phyloP scores from a whole-genome alignment of 345 rosid genomes.

The Arabis alpina region DNA sequence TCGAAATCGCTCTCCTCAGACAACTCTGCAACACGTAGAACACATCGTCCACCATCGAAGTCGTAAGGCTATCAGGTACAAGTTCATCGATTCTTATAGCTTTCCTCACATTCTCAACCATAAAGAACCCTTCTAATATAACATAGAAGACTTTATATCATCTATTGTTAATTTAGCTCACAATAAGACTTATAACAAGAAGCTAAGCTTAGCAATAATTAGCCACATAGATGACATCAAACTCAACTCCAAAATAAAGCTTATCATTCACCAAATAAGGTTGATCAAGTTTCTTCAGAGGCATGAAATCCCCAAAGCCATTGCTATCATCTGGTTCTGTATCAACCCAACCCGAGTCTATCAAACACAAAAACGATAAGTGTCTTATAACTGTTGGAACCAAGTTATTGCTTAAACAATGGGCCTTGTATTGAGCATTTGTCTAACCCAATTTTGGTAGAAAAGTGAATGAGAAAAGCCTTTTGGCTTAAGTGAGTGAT shows the following conservation, averaged over 20 bases:
- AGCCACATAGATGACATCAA: conserved; percentile 28
- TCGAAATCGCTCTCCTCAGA: conserved; percentile 83
- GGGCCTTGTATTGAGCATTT: too few relatives aligned
- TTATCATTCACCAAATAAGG: conserved; percentile 34
- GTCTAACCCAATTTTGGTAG: too few relatives aligned
- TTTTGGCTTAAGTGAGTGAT: too few relatives aligned
- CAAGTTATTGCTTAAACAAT: too few relatives aligned
- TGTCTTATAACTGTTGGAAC: too few relatives aligned
- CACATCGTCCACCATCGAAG: conserved; percentile 96
- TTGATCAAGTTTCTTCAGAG: conserved; percentile 15
- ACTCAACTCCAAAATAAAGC: conserved; percentile 39
- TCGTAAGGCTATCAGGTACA: conserved; percentile 92
- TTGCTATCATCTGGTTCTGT: background rate
- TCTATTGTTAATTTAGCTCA: too few relatives aligned
- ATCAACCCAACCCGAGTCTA: conserved; percentile 3
- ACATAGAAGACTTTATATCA: too few relatives aligned
- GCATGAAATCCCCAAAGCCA: conserved; percentile 32
- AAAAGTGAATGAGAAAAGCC: too few relatives aligned
- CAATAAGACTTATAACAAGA: background rate
- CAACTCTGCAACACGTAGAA: conserved; percentile 95
- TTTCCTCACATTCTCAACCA: conserved; percentile 98
- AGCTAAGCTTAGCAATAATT: conserved; percentile 13
- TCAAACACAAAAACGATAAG: background rate
- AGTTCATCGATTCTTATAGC: conserved; percentile 93
- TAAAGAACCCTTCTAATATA: conserved; percentile 92